A percentile compares a stretch with the other conserved stretches of the same genome.
These are phyloP conservation scores for Trametes sanguinea DNA, from an alignment of 768 basidiomycete species.

Conservation along the genomic window DNA sequence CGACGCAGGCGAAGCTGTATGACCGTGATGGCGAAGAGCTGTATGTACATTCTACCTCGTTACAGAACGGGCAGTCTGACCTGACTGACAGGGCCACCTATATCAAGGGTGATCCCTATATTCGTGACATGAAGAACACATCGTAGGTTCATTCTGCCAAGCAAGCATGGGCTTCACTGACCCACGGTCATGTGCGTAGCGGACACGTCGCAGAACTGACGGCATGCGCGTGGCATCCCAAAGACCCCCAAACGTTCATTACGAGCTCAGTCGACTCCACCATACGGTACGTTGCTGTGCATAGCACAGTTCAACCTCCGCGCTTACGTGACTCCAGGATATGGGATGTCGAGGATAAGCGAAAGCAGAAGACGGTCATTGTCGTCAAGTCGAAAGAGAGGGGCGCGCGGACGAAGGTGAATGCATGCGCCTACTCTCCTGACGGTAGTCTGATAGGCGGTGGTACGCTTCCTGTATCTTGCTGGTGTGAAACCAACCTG, in stretches of 20 bases:
- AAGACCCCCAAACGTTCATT: slow-evolving; percentile 79
- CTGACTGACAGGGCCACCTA: slow-evolving; percentile 66
- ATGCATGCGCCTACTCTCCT: slow-evolving; percentile 80
- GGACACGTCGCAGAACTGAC: slow-evolving; percentile 94
- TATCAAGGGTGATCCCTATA: slow-evolving; percentile 96
- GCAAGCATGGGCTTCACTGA: slow-evolving; percentile 6
- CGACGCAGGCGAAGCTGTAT: slow-evolving; percentile 84
- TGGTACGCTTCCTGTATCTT: slow-evolving; percentile 51
- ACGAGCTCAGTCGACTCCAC: slow-evolving; percentile 96
- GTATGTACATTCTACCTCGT: slow-evolving; percentile 50
- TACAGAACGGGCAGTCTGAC: slow-evolving; percentile 45
- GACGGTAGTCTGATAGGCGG: slow-evolving; percentile 92
- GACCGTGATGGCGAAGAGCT: slow-evolving; percentile 91
- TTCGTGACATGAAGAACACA: slow-evolving; percentile 99
- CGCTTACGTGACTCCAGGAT: slow-evolving; percentile 53
- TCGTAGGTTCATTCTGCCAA: slow-evolving; percentile 55
- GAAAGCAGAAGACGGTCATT: slow-evolving; percentile 94
- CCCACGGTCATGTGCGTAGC: slow-evolving; percentile 41
- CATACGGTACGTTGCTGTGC: slow-evolving; percentile 60
- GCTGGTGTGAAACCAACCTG: not conserved
- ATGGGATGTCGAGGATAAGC: slow-evolving; percentile 91
- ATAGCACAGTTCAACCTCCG: not conserved
- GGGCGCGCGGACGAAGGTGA: slow-evolving; percentile 91
- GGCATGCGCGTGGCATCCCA: slow-evolving; percentile 92
- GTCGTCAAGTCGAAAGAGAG: slow-evolving; percentile 96